Base-by-base conservation (phyloP, 1,284 basidiomycete genomes). In the Albatrellus sp. region DNA sequence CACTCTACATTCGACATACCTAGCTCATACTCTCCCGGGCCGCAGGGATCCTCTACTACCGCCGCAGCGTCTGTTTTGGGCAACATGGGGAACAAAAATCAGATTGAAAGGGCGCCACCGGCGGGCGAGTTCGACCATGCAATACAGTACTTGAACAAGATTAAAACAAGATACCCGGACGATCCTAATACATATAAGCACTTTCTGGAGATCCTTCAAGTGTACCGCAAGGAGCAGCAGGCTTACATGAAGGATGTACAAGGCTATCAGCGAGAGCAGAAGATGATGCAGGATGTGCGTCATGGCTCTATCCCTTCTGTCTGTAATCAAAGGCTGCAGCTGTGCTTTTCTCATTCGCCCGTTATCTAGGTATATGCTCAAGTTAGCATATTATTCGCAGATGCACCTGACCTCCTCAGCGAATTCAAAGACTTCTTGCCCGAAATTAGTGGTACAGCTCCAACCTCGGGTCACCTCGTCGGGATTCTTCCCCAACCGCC, bases 401-500 rank as follows among this genome's bases (percentile, higher is more conserved):
- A 90, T 54, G 89, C 90, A 0, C 89, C 86, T 5, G 96, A 99
- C 55, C 75, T 99, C 37, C 69, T 98, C 46, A 79, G 82, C 37
- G 94, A 98, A 62, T 99, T 99, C 72, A 93, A 90, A 61, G 88
- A 90, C 57, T 99, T 99, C 64, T 66, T 99, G 2, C 94, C 94
- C 8, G 90, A 90, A 46, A 69, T 66, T 7, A 60, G 64, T 31
- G 68, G 65, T 3, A 60, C 63, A 12, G 31, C 29, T 31, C 48
- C 59, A 3, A 63, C 62, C 10, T 60, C 62, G 1, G 57, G 55
- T 4, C 66, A 64, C 4, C 56, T 64, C 32, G 50, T 60, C 4
- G 60, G 62, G 13, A 68, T 75, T 39, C 58, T 72, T 33, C 66
- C 71, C 24, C 69, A 70, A 48, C 72, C 63, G 49, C 54, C 59